Evolutionary conservation across 441 rosid genomes (phyloP).

Genomic region (Euphorbia corollata): DNA sequence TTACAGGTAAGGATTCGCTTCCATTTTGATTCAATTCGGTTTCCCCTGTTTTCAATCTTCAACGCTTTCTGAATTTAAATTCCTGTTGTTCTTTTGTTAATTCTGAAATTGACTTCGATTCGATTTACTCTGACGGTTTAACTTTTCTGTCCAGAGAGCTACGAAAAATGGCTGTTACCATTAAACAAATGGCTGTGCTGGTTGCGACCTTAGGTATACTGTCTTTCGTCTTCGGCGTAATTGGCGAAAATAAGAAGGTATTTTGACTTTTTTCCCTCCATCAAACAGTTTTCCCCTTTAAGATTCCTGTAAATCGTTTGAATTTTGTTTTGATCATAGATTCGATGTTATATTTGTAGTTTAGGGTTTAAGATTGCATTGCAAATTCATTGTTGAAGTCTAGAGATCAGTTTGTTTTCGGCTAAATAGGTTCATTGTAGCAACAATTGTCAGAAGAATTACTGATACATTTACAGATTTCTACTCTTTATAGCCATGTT

Average conservation of each 20-base stretch:
- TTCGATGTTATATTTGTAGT: not conserved
- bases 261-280: not conserved
- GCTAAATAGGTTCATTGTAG: not conserved
- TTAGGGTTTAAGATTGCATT: not conserved
- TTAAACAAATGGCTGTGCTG: slow-evolving; percentile 56
- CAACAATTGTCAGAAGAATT: not conserved
- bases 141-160: not conserved
- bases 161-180: slow-evolving; percentile 48
- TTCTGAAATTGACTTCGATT: not conserved
- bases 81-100: not conserved
- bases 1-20: no score
- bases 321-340: not conserved
- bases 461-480: not conserved
- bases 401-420: not conserved
- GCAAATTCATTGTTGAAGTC: not conserved
- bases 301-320: not conserved
- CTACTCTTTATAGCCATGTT: no score
- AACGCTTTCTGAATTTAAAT: not conserved
- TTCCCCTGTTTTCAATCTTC: not conserved
- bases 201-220: slow-evolving; percentile 50
- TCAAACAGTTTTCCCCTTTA: not conserved
- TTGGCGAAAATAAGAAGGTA: slow-evolving; percentile 96
- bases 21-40: not conserved
- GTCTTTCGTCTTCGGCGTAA: slow-evolving; percentile 66
- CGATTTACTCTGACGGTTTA: no score